Percentiles rank a stretch among this genome's conserved stretches.
Evolutionary conservation across 2,329 filamentous ascomycete genomes (phyloP).

Genomic region (Exutisphaerella laricina): DNA sequence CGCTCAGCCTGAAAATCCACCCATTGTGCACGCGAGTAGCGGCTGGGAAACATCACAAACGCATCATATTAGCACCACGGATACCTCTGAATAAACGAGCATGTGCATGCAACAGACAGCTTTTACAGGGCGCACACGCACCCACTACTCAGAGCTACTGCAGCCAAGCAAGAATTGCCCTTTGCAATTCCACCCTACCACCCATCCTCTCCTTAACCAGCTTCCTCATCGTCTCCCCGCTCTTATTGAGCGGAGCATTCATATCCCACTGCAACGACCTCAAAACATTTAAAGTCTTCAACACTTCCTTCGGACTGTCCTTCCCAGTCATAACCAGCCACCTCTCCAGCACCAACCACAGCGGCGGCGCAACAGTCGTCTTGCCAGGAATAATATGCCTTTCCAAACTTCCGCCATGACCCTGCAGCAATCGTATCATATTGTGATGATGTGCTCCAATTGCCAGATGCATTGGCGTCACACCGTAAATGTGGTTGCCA

Average conservation of each 20-base stretch:
- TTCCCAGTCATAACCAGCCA: constrained; percentile 8
- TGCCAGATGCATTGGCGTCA: constrained; percentile 12
- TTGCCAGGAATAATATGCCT: neutral
- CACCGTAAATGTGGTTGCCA: constrained; percentile 3
- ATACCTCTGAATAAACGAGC: too few species aligned
- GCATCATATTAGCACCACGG: too few species aligned
- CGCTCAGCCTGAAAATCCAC: too few species aligned
- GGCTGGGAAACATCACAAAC: too few species aligned
- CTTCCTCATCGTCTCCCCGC: constrained; percentile 6
- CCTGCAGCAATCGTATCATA: constrained; percentile 7
- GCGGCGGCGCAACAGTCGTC: constrained; percentile 6
- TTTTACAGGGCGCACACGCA: too few species aligned
- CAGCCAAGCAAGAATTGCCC: constrained; percentile 4
- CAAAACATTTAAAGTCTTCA: constrained; percentile 1
- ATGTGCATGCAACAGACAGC: too few species aligned
- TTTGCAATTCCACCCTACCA: constrained; percentile 2
- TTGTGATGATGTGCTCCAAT: constrained; percentile 7
- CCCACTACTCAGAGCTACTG: neutral
- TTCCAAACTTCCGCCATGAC: neutral
- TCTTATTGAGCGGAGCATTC: constrained; percentile 3
- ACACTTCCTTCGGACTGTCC: constrained; percentile 4
- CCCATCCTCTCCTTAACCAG: constrained; percentile 3
- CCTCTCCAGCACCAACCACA: constrained; percentile 10
- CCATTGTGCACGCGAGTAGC: too few species aligned
- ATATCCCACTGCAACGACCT: constrained; percentile 5